phyloP scores from a whole-genome alignment of 768 basidiomycete genomes.

The Rhodosporidiobolus odoratus region DNA sequence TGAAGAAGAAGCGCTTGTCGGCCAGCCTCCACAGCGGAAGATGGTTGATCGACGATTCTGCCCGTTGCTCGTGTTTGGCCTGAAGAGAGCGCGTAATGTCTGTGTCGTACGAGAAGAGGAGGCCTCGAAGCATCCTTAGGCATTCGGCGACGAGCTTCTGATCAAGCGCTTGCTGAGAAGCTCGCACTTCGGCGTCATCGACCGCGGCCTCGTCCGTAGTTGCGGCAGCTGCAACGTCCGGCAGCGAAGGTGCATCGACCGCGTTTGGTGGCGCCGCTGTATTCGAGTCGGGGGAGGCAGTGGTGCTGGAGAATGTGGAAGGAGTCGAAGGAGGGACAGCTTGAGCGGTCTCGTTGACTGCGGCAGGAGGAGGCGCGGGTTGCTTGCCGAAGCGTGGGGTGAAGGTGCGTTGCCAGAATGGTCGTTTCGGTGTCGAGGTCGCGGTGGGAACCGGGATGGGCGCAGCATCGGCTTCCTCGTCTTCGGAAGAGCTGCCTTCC shows the following conservation, averaged over 20 bases:
- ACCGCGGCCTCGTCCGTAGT: background rate
- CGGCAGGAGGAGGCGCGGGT: background rate
- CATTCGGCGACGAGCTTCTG: constrained; percentile 39
- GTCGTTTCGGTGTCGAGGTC: background rate
- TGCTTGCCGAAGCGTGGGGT: constrained; percentile 1
- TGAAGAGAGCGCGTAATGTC: constrained; percentile 29
- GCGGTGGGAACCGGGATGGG: background rate
- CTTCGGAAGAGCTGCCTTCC: background rate
- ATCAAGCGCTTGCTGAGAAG: constrained; percentile 36
- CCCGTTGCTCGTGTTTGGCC: constrained; percentile 16
- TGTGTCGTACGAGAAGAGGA: constrained; percentile 26
- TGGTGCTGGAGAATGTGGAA: background rate
- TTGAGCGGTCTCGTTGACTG: background rate
- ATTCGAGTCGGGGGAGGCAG: constrained; percentile 7
- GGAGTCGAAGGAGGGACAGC: background rate
- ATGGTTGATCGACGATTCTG: background rate
- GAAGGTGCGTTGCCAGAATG: constrained; percentile 24
- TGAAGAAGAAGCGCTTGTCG: constrained; percentile 93
- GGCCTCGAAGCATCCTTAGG: constrained; percentile 8
- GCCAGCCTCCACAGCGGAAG: constrained; percentile 88
- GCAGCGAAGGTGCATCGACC: background rate
- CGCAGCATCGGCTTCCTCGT: constrained; percentile 20
- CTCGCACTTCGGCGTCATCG: background rate
- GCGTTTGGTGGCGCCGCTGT: background rate
- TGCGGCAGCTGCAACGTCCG: constrained; percentile 3